Base-by-base conservation (phyloP, 352 stramenopile genomes). In the Phytophthora cactorum region DNA sequence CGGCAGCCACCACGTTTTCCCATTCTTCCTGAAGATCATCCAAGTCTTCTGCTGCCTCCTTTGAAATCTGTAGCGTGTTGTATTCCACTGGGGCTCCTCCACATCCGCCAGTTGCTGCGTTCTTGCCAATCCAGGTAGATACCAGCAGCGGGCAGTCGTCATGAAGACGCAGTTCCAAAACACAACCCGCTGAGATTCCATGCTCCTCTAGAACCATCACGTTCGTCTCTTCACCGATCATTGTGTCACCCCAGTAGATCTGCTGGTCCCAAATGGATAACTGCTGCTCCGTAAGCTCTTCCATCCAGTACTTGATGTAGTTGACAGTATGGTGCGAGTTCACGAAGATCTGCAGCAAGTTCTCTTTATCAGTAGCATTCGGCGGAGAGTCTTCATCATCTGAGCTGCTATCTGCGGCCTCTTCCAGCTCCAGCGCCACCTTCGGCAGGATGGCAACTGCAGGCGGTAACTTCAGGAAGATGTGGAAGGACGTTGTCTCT, bases 271-370 rank as follows among this genome's bases (percentile, higher is more conserved):
- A 93, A 44, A 91, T 84, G 6, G 86, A 92, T 28, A 93, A 67
- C 34, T 92, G 85, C 58, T 93, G 83, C 34, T 91, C 86, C 12
- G 84, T 89, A 4, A 93, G 61, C 47, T 91, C 86, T 69, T 93
- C 86, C 77, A 93, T 89, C 78, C 81, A 92, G 53, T 90, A 79
- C 52, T 93, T 93, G 47, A 93, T 90, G 55, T 89, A 91, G 71
- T 92, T 93, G 36, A 93, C 72, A 2, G 84, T 92, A 51, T 92
- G 72, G 15, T 82, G 73, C 11, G 86, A 76, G 28, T 81, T 78
- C 1, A 93, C 83, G 27, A 78, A 78, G 28, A 93, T 83, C 56
- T 83, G 81, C 51, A 93, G 60, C 9, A 91, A 47, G 25, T 70
- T 75, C 5, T 78, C 64, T 9, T 68, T 52, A 25, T 36, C 31